Conservation (phyloP, 2,329 filamentous ascomycete species). For the Fusarium sp. region DNA sequence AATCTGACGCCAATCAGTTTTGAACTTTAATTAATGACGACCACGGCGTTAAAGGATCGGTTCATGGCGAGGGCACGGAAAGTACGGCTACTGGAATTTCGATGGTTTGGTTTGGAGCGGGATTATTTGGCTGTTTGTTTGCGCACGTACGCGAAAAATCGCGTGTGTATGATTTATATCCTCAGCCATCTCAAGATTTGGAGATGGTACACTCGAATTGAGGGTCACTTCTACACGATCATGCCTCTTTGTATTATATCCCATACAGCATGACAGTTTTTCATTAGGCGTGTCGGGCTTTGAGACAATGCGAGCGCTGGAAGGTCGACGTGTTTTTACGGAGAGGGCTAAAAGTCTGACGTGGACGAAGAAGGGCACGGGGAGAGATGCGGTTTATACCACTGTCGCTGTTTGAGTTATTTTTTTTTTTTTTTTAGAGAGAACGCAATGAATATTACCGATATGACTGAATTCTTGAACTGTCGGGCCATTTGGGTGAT, state of each 20-base stretch:
- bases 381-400: slow-evolving; percentile 40
- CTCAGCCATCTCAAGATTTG: slow-evolving; percentile 38
- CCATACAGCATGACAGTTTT: slow-evolving; percentile 37
- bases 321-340: slow-evolving; percentile 30
- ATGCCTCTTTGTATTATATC: slow-evolving; percentile 45
- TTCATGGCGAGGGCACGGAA: slow-evolving; percentile 45
- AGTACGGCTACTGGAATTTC: slow-evolving; percentile 46
- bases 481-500: neutral
- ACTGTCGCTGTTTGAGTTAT: slow-evolving; percentile 38
- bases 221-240: slow-evolving; percentile 37
- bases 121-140: slow-evolving; percentile 43
- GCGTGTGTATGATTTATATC: slow-evolving; percentile 35
- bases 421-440: slow-evolving; percentile 19
- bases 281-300: slow-evolving; percentile 32
- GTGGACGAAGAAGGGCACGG: slow-evolving; percentile 32
- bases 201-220: slow-evolving; percentile 34
- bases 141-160: slow-evolving; percentile 35
- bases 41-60: slow-evolving; percentile 52
- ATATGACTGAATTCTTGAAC: neutral
- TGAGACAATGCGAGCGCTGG: slow-evolving; percentile 34
- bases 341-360: slow-evolving; percentile 23
- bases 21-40: slow-evolving; percentile 54
- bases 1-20: slow-evolving; percentile 40
- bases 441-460: slow-evolving; percentile 22
- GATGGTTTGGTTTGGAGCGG: slow-evolving; percentile 45